Percentiles rank a stretch among this genome's conserved stretches.
Conservation (phyloP, 257 asterid species). For the Craterostigma plantagineum region DNA sequence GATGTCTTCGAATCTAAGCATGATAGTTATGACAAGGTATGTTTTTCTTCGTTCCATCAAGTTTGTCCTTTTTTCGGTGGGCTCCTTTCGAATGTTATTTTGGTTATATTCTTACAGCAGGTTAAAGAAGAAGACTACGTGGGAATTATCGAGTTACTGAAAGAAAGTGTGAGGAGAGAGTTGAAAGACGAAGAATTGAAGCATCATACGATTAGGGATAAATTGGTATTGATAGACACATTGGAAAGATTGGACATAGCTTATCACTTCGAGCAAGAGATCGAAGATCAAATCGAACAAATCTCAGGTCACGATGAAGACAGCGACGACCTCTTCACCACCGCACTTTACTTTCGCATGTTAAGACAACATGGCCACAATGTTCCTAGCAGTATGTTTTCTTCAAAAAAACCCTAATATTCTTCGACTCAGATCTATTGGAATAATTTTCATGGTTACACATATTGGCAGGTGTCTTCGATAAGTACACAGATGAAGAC, state of each 20-base stretch:
- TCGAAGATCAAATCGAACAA: conserved; percentile 3
- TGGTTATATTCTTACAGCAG: not conserved
- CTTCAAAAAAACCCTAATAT: not conserved
- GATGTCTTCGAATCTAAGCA: too few species aligned
- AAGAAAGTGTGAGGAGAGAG: conserved; percentile 8
- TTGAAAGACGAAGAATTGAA: not conserved
- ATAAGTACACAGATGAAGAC: conserved; percentile 4
- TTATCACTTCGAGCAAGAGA: not conserved
- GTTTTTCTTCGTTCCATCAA: too few species aligned
- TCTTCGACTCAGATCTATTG: too few species aligned
- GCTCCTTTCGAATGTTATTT: too few species aligned
- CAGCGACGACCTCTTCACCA: conserved; percentile 1
- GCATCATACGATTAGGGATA: not conserved
- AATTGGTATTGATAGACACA: conserved; percentile 3
- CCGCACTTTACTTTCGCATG: conserved; percentile 5
- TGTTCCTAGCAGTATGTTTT: not conserved
- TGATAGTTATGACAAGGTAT: too few species aligned
- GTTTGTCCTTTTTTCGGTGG: too few species aligned
- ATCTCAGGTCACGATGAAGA: not conserved
- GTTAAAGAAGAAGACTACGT: not conserved
- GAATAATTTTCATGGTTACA: too few species aligned
- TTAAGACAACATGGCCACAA: conserved; percentile 7
- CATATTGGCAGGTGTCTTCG: conserved; percentile 2
- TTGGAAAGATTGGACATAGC: conserved; percentile 9
- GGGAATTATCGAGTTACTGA: not conserved